Conservation (phyloP, 495 filamentous ascomycete species). For the Poronia punctata region DNA sequence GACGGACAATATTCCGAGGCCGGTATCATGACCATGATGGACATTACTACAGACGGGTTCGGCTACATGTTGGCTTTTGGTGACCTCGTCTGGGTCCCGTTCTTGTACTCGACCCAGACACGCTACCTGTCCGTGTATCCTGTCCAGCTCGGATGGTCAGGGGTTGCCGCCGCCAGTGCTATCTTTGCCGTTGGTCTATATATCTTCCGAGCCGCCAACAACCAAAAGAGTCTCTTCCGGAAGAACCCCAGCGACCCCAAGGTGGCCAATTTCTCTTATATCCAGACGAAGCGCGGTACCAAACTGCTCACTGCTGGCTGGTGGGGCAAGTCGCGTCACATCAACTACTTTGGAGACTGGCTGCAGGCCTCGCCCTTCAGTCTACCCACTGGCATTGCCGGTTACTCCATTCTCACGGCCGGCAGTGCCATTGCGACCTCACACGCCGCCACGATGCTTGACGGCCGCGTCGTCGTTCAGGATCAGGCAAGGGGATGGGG, state of each 20-base stretch:
- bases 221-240: conserved; percentile 90
- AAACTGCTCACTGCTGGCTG: conserved; percentile 81
- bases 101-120: conserved; percentile 78
- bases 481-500: conserved; percentile 73
- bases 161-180: conserved; percentile 53
- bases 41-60: conserved; percentile 91
- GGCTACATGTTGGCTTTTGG: conserved; percentile 96
- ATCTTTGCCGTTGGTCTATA: conserved; percentile 66
- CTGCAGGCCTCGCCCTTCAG: conserved; percentile 87
- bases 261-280: conserved; percentile 75
- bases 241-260: conserved; percentile 78
- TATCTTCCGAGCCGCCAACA: conserved; percentile 89
- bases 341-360: conserved; percentile 99
- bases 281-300: conserved; percentile 76
- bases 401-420: conserved; percentile 58
- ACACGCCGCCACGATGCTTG: conserved; percentile 47
- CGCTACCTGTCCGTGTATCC: conserved; percentile 86
- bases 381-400: conserved; percentile 81
- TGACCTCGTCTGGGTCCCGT: conserved; percentile 89
- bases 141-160: conserved; percentile 59
- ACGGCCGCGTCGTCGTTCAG: conserved; percentile 55
- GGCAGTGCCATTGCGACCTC: conserved; percentile 33
- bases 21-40: conserved; percentile 90
- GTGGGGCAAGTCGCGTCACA: conserved; percentile 91
- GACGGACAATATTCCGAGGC: conserved; percentile 88